These are phyloP conservation scores for Phoma sp. DNA, from an alignment of 2,329 filamentous ascomycete species.

Conservation along the genomic window DNA sequence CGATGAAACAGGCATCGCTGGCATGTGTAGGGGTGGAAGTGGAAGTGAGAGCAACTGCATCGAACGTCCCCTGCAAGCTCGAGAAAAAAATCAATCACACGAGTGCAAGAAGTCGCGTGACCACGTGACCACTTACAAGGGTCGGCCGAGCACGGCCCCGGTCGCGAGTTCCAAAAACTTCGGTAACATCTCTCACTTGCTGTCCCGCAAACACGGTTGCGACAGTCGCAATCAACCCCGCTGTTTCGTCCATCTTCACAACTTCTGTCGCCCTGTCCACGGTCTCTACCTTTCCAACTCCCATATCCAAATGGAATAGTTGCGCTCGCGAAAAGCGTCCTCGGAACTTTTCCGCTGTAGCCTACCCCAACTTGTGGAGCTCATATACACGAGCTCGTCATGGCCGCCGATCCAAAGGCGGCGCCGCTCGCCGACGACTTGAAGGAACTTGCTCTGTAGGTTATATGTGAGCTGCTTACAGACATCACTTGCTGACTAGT, in stretches of 20 bases:
- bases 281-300: conserved; percentile 11
- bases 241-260: conserved; percentile 20
- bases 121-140: conserved; percentile 1
- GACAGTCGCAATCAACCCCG: conserved; percentile 5
- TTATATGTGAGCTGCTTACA: neutral
- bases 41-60: neutral
- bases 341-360: conserved; percentile 27
- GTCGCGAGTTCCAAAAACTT: conserved; percentile 16
- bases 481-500: conserved; percentile 19
- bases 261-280: conserved; percentile 6
- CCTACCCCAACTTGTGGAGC: conserved; percentile 28
- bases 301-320: conserved; percentile 32
- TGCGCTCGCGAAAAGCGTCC: conserved; percentile 14
- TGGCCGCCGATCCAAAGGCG: conserved; percentile 42
- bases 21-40: neutral
- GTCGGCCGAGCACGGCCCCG: conserved; percentile 6
- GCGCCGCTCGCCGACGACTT: conserved; percentile 44
- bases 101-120: neutral
- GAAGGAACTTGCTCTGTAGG: conserved; percentile 42
- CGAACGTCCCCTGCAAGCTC: no score
- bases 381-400: conserved; percentile 26
- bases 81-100: neutral
- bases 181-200: conserved; percentile 9
- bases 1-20: neutral
- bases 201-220: conserved; percentile 15